Percentiles rank a stretch among this genome's conserved stretches.
These are phyloP conservation scores for Aspergillus cavernicola DNA, from an alignment of 495 filamentous ascomycete species.

Conservation along the genomic window DNA sequence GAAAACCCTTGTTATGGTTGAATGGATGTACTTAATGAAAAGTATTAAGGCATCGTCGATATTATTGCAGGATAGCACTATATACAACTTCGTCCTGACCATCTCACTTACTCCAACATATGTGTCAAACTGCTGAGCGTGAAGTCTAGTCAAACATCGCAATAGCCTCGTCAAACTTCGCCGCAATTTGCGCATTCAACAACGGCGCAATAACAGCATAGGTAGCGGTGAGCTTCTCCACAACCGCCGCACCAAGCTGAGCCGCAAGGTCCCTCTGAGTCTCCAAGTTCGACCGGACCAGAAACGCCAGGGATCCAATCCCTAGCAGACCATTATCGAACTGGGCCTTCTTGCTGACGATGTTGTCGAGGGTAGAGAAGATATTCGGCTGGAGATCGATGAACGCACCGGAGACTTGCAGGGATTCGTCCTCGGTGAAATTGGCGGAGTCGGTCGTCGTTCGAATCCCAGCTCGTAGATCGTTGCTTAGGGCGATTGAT, in stretches of 20 bases:
- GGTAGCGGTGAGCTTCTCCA: conserved; percentile 12
- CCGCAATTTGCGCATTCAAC: conserved; percentile 17
- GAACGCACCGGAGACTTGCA: conserved; percentile 14
- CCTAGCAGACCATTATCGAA: conserved; percentile 21
- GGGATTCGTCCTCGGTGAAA: conserved; percentile 18
- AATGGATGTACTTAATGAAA: too few species aligned
- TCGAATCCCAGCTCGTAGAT: conserved; percentile 14
- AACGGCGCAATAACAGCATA: conserved; percentile 20
- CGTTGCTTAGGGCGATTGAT: conserved; percentile 4
- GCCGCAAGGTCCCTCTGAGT: conserved; percentile 13
- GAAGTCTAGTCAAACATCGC: conserved; percentile 6
- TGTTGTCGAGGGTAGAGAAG: conserved; percentile 18
- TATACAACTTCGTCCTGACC: not conserved
- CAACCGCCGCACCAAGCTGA: conserved; percentile 14
- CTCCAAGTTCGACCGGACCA: conserved; percentile 20
- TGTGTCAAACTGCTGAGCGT: too few species aligned
- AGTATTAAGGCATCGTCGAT: too few species aligned
- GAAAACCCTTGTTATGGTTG: too few species aligned
- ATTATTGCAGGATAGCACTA: not conserved
- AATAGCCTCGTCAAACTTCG: conserved; percentile 18
- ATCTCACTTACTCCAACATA: too few species aligned
- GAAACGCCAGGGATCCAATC: conserved; percentile 14
- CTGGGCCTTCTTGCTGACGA: conserved; percentile 18
- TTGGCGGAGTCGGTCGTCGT: conserved; percentile 17
- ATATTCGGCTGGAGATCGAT: conserved; percentile 20